Base-by-base conservation (phyloP, 805 yeast genomes). In the Torulaspora maleeae region DNA sequence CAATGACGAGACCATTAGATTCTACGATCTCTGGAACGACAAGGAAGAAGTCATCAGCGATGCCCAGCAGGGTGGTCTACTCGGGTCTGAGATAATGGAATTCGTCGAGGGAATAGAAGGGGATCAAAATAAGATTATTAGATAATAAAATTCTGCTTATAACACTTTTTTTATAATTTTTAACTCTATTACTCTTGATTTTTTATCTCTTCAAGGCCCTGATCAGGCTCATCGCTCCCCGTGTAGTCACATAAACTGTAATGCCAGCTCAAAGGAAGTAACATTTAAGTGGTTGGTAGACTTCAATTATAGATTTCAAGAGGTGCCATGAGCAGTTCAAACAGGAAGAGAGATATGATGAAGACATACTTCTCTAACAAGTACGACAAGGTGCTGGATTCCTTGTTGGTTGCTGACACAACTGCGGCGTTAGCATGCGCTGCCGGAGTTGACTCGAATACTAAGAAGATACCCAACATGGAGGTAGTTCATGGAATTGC, bases 1-100 rank as follows among this genome's bases (percentile, higher is more conserved):
- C 0, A 86, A 81, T 58, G 95, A 88, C 63, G 83, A 81, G 49
- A 82, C 93, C 0, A 77, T 89, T 1, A 65, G 91, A 44, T 81
- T 89, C 36, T 87, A 83, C 63, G 74, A 79, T 40, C 52, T 88
- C 5, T 89, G 96, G 95, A 67, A 77, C 37, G 60, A 69, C 3
- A 48, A 54, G 17, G 65, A 66, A 33, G 60, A 65, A 7, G 52
- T 64, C 13, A 67, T 69, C 7, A 52, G 61, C 5, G 72, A 69
- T 27, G 60, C 73, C 8, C 73, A 70, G 45, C 73, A 72, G 25
- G 52, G 55, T 25, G 79, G 81, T 1, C 60, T 77, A 1, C 75
- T 71, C 51, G 82, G 82, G 3, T 79, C 84, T 48, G 73, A 74
- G 11, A 63, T 81, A 19, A 74, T 79, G 16, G 88, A 81, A 39